Evolutionary conservation across 164 flowering plant species (phyloP), one percentile per base, ranked within the genome.

Genomic region (Amborella trichopoda): DNA sequence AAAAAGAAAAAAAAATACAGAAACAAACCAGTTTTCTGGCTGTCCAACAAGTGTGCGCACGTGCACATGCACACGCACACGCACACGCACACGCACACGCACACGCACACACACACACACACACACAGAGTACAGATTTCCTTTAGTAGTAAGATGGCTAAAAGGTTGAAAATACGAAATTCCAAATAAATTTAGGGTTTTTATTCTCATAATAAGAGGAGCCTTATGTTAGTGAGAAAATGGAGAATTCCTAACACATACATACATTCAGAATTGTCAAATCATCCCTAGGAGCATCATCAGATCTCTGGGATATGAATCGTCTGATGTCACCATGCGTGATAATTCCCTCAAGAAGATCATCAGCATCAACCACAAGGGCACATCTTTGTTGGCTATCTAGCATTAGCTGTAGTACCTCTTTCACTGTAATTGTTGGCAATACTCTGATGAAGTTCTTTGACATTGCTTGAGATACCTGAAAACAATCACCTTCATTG

Each of bases 401-500:
- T 46, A 67, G 62, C 90, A 91, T 72, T 47, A 44, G 57, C 50
- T 75, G 60, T 19, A 70, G 58, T 23, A 90, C 79, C 55, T 80
- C 95, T 63, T 67, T 77, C 55, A 87, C 42, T 20, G 82, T 75
- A 22, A 58, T 40, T 26, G 65, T 41, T 14, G 54, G 56, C 40
- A 68, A 56, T 42, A 84, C 76, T 60, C 68, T 84, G 48, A 71
- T 50, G 57, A 57, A 87, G 58, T 68, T 63, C 53, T 59, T 80
- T 37, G 87, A 73, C 99, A 87, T 84, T 33, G 85, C 95, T 46
- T 70, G 75, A 25, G 85, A 76, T 43, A 84, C 98, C 98, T 91
- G 81, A 46, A 30, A 58, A 38, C 12, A 40, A 54, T 44, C 17
- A 49, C n/a, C n/a, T n/a, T n/a, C n/a, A n/a, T n/a, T n/a, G n/a